A percentile compares a stretch with the other conserved stretches of the same genome.
phyloP scores from a whole-genome alignment of 352 stramenopile species.

The Ophiocytium majus region DNA sequence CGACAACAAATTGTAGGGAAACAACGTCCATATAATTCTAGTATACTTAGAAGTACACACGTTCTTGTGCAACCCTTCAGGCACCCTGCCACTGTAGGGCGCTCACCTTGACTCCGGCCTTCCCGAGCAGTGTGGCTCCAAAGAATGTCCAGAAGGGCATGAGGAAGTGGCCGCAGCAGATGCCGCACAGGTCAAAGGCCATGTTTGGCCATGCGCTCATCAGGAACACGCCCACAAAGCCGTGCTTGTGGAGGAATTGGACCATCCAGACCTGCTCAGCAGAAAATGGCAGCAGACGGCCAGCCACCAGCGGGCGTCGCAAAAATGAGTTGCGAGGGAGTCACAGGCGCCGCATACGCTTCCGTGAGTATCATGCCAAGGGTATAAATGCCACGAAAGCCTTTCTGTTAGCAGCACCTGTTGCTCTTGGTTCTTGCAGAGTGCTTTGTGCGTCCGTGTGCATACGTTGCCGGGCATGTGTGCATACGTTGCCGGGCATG shows the following conservation, averaged over 20 bases:
- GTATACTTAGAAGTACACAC: not conserved
- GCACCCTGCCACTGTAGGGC: too few species aligned
- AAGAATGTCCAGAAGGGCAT: conserved; percentile 94
- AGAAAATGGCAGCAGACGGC: too few species aligned
- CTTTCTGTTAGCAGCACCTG: too few species aligned
- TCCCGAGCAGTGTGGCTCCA: conserved; percentile 84
- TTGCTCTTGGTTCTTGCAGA: too few species aligned
- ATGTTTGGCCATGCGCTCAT: conserved; percentile 90
- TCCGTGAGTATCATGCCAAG: too few species aligned
- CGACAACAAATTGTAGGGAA: not conserved
- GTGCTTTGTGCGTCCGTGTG: too few species aligned
- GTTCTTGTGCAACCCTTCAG: not conserved
- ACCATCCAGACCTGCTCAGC: conserved; percentile 83
- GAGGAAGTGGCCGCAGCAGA: conserved; percentile 87
- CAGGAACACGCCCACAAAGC: conserved; percentile 85
- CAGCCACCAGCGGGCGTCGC: too few species aligned
- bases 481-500: too few species aligned
- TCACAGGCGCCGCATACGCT: too few species aligned
- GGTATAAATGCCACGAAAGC: too few species aligned
- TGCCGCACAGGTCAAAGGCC: conserved; percentile 87
- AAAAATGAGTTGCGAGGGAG: too few species aligned
- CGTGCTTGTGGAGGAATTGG: conserved; percentile 78
- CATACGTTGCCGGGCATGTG: too few species aligned
- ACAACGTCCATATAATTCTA: not conserved
- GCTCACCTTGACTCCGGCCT: conserved; percentile 51